Percentiles rank a stretch among this genome's conserved stretches.
Conservation (phyloP, 768 basidiomycete species). For the Tulasnella sp. region DNA sequence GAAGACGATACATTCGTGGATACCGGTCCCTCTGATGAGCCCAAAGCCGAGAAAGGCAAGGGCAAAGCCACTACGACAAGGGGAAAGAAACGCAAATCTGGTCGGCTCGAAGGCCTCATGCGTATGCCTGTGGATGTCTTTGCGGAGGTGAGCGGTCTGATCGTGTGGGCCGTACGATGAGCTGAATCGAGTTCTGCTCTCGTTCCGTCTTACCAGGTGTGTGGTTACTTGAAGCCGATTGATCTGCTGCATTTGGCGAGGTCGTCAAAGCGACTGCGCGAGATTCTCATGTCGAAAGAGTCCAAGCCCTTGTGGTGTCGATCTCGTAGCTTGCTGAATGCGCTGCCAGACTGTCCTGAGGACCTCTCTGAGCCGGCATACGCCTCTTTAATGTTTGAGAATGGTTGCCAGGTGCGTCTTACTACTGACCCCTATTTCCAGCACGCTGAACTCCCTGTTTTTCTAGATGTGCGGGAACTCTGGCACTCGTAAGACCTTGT, state of each 20-base stretch:
- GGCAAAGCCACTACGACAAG: too few relatives aligned
- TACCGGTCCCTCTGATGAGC: too few relatives aligned
- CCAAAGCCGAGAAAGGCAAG: too few relatives aligned
- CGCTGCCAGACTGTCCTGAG: conserved; percentile 9
- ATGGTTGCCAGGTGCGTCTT: conserved; percentile 1
- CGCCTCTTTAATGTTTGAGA: conserved; percentile 13
- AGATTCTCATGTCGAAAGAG: not conserved
- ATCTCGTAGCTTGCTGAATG: not conserved
- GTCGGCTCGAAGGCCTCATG: conserved; percentile 15
- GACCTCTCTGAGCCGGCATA: conserved; percentile 14
- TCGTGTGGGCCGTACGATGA: not conserved
- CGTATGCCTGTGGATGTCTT: conserved; percentile 17
- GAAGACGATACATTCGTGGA: too few relatives aligned
- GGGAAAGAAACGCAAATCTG: not conserved
- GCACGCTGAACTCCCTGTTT: not conserved
- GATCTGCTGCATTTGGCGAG: conserved; percentile 15
- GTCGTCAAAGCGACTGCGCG: conserved; percentile 5
- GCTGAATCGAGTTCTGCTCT: not conserved
- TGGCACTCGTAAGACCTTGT: not conserved
- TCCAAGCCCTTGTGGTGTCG: conserved; percentile 3
- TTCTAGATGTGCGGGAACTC: not conserved
- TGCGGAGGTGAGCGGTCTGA: conserved; percentile 5
- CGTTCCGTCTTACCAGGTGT: conserved; percentile 7
- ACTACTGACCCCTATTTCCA: not conserved
- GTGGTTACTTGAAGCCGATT: not conserved